Evolutionary conservation across 2,329 filamentous ascomycete species (phyloP).

Genomic region (Hypoxylon sp.): DNA sequence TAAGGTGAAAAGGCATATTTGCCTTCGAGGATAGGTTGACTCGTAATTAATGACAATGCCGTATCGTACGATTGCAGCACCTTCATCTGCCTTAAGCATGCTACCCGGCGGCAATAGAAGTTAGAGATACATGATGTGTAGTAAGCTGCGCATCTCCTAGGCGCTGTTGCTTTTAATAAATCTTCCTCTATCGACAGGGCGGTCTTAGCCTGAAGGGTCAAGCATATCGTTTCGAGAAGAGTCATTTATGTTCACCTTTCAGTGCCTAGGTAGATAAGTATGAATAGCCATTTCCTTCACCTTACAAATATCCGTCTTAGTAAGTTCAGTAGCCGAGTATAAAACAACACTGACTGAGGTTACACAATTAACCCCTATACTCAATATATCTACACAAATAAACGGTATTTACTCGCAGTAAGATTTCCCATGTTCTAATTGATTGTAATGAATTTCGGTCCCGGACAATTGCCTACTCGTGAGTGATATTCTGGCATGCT

Average conservation of each 20-base stretch:
- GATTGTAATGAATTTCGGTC: conserved; percentile 6
- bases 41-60: not conserved
- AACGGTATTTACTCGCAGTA: not conserved
- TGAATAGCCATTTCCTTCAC: not conserved
- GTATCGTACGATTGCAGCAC: conserved; percentile 2
- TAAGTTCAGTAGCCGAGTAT: not conserved
- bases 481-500: conserved; percentile 7
- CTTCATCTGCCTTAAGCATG: not conserved
- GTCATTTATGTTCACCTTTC: not conserved
- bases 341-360: not conserved
- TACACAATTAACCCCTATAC: conserved; percentile 20
- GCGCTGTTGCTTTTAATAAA: not conserved
- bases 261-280: not conserved
- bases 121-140: conserved; percentile 17
- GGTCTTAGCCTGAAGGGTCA: not conserved
- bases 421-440: not conserved
- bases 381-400: not conserved
- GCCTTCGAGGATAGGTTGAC: not conserved
- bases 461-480: not conserved
- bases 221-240: not conserved
- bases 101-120: not conserved
- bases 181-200: not conserved
- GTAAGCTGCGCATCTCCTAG: not conserved
- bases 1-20: not conserved
- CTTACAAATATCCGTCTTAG: not conserved